A percentile compares a stretch with the other conserved stretches of the same genome.
phyloP scores from a whole-genome alignment of 2,329 filamentous ascomycete species.

The Monosporascus sp. region DNA sequence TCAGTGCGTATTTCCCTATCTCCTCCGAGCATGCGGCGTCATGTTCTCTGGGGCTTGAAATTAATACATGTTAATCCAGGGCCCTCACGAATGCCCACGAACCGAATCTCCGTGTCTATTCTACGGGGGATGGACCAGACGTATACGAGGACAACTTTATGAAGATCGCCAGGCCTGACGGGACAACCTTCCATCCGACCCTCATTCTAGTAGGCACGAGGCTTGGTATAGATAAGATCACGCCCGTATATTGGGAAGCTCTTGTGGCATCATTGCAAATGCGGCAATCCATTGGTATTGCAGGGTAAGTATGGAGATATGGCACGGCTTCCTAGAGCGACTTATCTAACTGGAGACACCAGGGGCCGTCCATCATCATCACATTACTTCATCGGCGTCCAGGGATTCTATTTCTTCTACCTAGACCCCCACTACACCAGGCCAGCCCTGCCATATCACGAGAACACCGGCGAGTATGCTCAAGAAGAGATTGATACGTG shows the following conservation, averaged over 20 bases:
- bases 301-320: conserved; percentile 57
- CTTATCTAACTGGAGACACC: conserved; percentile 6
- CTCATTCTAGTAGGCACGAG: conserved; percentile 84
- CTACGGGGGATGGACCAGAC: conserved; percentile 83
- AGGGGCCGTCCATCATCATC: conserved; percentile 90
- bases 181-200: conserved; percentile 69
- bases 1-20: conserved; percentile 53
- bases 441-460: conserved; percentile 62
- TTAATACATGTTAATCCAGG: conserved; percentile 36
- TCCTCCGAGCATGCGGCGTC: not conserved
- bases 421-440: conserved; percentile 89
- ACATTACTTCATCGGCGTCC: conserved; percentile 55
- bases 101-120: conserved; percentile 70
- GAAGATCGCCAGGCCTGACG: conserved; percentile 64
- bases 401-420: conserved; percentile 80
- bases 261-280: conserved; percentile 79
- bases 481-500: conserved; percentile 73
- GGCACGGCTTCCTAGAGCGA: not conserved
- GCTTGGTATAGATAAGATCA: conserved; percentile 90
- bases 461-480: conserved; percentile 53
- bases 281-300: conserved; percentile 90
- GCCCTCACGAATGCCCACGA: conserved; percentile 66
- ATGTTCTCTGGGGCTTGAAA: not conserved
- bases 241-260: conserved; percentile 92
- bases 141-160: conserved; percentile 89